Percentiles rank a stretch among this genome's conserved stretches.
These are phyloP conservation scores for Nematocida major DNA, from an alignment of 371 early-diverging fungal species.

Conservation along the genomic window DNA sequence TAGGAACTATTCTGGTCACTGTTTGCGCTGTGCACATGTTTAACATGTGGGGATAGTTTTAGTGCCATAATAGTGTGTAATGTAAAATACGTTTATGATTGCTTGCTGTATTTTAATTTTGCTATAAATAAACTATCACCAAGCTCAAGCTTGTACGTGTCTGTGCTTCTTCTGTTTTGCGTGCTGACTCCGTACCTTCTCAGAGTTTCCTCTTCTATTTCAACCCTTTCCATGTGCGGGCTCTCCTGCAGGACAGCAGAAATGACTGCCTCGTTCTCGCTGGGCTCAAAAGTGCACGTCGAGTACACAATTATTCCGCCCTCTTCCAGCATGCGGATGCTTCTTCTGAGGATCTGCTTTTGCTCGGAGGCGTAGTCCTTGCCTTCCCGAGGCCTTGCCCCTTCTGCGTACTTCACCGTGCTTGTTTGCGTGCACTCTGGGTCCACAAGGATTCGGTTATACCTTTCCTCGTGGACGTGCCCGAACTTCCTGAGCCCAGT, in stretches of 20 bases:
- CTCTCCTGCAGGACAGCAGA: slow-evolving; percentile 25
- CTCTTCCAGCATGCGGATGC: slow-evolving; percentile 74
- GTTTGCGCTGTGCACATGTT: not conserved
- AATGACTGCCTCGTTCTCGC: slow-evolving; percentile 64
- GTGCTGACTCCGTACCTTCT: not conserved
- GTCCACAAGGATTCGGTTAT: slow-evolving; percentile 2
- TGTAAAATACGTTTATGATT: not conserved
- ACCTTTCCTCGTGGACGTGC: not conserved
- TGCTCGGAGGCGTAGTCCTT: slow-evolving; percentile 65
- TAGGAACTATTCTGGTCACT: not conserved
- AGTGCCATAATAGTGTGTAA: too few relatives aligned
- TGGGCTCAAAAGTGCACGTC: slow-evolving; percentile 91
- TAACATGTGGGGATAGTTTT: not conserved
- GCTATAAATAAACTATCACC: slow-evolving; percentile 22
- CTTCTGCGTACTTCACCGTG: slow-evolving; percentile 2
- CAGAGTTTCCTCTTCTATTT: not conserved
- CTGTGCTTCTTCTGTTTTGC: not conserved
- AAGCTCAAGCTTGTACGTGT: not conserved
- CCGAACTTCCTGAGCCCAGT: not conserved
- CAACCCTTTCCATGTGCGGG: not conserved
- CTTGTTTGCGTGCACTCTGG: slow-evolving; percentile 16
- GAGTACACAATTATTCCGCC: slow-evolving; percentile 91
- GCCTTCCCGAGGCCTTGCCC: not conserved
- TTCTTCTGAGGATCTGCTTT: slow-evolving; percentile 75
- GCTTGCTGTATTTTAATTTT: slow-evolving; percentile 15